A percentile compares a stretch with the other conserved stretches of the same genome.
Conservation (phyloP, 2,329 filamentous ascomycete genomes). For the Madurella mycetomatis region DNA sequence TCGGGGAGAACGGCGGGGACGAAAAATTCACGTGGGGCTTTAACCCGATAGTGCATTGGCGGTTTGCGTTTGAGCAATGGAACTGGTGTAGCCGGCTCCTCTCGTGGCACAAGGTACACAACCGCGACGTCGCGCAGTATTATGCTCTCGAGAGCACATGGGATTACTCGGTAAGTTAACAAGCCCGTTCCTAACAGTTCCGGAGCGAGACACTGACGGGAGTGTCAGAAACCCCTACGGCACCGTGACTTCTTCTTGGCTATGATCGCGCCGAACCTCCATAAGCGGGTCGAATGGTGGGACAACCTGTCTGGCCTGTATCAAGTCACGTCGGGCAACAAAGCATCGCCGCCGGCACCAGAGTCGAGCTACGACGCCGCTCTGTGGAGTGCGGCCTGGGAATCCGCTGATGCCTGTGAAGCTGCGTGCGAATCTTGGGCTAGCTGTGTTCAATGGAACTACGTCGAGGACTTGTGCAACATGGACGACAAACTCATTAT, state of each 20-base stretch:
- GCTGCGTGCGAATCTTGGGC: constrained; percentile 10
- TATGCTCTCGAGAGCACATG: constrained; percentile 4
- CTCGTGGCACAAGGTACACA: constrained; percentile 17
- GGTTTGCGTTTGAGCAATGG: constrained; percentile 14
- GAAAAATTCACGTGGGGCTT: constrained; percentile 18
- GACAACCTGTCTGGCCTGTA: constrained; percentile 12
- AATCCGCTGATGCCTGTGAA: constrained; percentile 11
- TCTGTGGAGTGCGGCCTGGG: constrained; percentile 13
- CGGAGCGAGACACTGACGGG: too few species aligned
- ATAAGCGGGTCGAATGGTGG: constrained; percentile 14
- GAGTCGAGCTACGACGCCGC: constrained; percentile 1
- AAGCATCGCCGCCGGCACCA: constrained; percentile 6
- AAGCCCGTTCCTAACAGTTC: too few species aligned
- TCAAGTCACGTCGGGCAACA: constrained; percentile 11
- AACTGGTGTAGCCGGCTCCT: constrained; percentile 15
- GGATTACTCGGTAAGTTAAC: constrained; percentile 7
- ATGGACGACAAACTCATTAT: constrained; percentile 18
- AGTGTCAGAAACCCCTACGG: constrained; percentile 2
- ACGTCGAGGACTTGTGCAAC: constrained; percentile 14
- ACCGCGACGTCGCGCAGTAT: constrained; percentile 13
- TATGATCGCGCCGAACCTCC: constrained; percentile 7
- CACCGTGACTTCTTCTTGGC: constrained; percentile 11
- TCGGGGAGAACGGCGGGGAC: constrained; percentile 15
- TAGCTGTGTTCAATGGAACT: constrained; percentile 15
- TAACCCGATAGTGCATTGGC: constrained; percentile 16